phyloP scores from a whole-genome alignment of 2,329 filamentous ascomycete genomes.

The Xylariaceae sp. region DNA sequence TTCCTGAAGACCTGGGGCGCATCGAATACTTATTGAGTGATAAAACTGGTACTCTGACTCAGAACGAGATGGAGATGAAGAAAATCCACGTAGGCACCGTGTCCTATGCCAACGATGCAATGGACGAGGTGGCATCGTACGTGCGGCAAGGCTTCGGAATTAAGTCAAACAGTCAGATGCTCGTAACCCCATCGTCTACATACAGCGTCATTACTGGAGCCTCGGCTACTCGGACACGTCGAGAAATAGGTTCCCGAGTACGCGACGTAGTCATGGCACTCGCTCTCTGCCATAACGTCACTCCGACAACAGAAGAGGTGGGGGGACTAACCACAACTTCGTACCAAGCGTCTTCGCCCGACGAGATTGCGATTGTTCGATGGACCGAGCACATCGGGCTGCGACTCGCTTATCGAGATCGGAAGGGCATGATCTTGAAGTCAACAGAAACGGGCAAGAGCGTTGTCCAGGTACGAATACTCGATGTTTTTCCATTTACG shows the following conservation, averaged over 20 bases:
- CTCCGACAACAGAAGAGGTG: conserved; percentile 81
- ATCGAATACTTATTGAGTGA: conserved; percentile 96
- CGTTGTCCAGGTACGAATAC: conserved; percentile 80
- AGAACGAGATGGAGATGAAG: conserved; percentile 98
- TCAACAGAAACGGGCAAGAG: conserved; percentile 68
- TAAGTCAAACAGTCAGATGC: conserved; percentile 40
- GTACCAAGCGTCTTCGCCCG: conserved; percentile 95
- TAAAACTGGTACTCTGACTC: conserved; percentile 96
- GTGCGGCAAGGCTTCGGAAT: conserved; percentile 74
- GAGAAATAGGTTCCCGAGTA: conserved; percentile 91
- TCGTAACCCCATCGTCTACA: conserved; percentile 74
- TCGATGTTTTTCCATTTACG: conserved; percentile 96
- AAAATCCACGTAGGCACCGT: conserved; percentile 98
- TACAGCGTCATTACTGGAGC: conserved; percentile 58
- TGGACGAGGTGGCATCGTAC: conserved; percentile 92
- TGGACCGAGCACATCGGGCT: conserved; percentile 94
- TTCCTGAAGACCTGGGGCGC: conserved; percentile 90
- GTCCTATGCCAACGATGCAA: conserved; percentile 96
- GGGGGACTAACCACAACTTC: conserved; percentile 72
- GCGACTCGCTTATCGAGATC: conserved; percentile 77
- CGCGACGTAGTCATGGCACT: conserved; percentile 89
- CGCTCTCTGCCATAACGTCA: conserved; percentile 95
- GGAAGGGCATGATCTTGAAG: conserved; percentile 78
- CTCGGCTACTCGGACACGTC: conserved; percentile 73
- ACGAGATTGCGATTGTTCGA: conserved; percentile 95